Evolutionary conservation across 1,139 yeast species (phyloP), one percentile per base, ranked within the genome.

Genomic region (Torulaspora pretoriensis): DNA sequence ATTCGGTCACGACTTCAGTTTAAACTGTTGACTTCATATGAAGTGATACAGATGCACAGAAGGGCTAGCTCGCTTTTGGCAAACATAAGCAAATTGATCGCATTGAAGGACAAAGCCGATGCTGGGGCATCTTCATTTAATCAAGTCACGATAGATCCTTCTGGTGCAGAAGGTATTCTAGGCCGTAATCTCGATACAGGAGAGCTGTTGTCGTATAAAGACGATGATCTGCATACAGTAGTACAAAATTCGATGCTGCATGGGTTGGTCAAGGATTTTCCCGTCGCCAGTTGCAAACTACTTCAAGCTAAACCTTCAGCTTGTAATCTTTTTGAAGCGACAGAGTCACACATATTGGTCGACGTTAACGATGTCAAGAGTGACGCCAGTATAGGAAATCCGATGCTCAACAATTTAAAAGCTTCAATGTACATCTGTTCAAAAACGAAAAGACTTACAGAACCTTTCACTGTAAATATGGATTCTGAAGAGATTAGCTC

Each of bases 391-490:
- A 74, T 71, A 47, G 72, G 75, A 56, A 77, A 78, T 48, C 88
- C 89, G 10, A 77, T 78, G 31, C 80, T 83, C 54, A 73, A 77
- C 9, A 87, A 87, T 35, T 74, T 81, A 75, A 79, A 80, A 36
- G 92, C 90, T 2, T 80, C 81, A 58, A 69, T 88, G 67, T 83
- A 82, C 59, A 68, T 88, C 55, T 73, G 95, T 60, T 83, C 82
- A 51, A 72, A 77, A 30, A 75, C 75, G 43, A 77, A 73, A 55
- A 73, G 87, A 55, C 70, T 88, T 48, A 84, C 96, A 0, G 96
- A 88, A 67, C 83, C 95, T 0, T 86, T 83, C 68, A 80, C 85
- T 8, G 80, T 86, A 38, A 80, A 78, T 51, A 77, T 88, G 38
- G 68, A 72, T 50, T 72, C 78, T 3, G 80, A 81, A 1, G 74